A percentile compares a stretch with the other conserved stretches of the same genome.
These are phyloP conservation scores for Colletotrichum salicis DNA, from an alignment of 2,329 filamentous ascomycete genomes.

Conservation along the genomic window DNA sequence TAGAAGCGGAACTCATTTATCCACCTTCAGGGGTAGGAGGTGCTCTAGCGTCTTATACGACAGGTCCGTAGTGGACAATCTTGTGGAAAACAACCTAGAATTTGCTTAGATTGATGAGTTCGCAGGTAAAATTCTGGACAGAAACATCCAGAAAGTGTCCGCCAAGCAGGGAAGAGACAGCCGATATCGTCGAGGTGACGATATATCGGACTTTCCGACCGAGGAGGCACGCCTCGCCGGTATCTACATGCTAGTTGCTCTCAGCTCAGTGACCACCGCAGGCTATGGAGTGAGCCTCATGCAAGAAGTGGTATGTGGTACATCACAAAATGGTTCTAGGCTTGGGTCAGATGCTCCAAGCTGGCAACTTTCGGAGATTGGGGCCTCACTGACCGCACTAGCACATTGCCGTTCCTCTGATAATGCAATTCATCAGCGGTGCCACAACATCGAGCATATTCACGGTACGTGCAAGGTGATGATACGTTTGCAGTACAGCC, in stretches of 20 bases:
- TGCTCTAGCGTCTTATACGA: neutral
- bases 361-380: neutral
- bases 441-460: conserved; percentile 30
- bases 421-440: conserved; percentile 36
- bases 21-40: conserved; percentile 25
- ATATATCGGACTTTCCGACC: too few species aligned
- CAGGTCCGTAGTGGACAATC: neutral
- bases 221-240: too few species aligned
- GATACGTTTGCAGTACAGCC: too few species aligned
- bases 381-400: neutral
- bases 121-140: neutral
- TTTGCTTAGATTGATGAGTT: neutral
- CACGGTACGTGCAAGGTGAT: conserved; percentile 4
- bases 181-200: too few species aligned
- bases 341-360: too few species aligned
- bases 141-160: too few species aligned
- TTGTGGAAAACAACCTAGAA: neutral
- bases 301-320: too few species aligned
- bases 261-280: too few species aligned
- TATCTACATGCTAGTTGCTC: too few species aligned
- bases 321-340: neutral
- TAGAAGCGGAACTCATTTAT: conserved; percentile 35
- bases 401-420: conserved; percentile 29
- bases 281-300: too few species aligned
- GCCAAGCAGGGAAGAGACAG: too few species aligned